Evolutionary conservation across 805 yeast species (phyloP).

Genomic region (Saccharomycopsis sp.): DNA sequence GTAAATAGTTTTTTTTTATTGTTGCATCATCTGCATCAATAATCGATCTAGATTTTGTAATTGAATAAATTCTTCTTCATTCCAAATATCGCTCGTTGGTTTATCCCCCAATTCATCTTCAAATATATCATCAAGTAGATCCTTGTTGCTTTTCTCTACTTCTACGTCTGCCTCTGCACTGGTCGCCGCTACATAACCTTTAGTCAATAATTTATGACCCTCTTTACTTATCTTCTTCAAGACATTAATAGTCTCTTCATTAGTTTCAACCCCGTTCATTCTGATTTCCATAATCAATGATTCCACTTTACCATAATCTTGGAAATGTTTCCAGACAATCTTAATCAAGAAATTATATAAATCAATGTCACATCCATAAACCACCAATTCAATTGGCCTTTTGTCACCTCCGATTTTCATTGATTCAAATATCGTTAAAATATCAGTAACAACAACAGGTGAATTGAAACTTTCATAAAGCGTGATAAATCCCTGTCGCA

Average conservation of each 20-base stretch:
- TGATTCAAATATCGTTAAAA: slow-evolving; percentile 4
- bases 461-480: slow-evolving; percentile 5
- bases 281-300: slow-evolving; percentile 9
- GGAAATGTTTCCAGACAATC: slow-evolving; percentile 11
- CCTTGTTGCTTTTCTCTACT: background rate
- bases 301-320: slow-evolving; percentile 12
- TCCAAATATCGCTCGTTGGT: slow-evolving; percentile 12
- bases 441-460: slow-evolving; percentile 4
- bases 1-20: background rate
- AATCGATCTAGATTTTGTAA: background rate
- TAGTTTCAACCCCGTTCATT: slow-evolving; percentile 10
- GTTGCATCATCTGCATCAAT: background rate
- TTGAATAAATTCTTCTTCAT: slow-evolving; percentile 7
- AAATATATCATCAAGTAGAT: background rate
- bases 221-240: slow-evolving; percentile 9
- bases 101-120: slow-evolving; percentile 1
- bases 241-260: slow-evolving; percentile 8
- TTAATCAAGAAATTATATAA: slow-evolving; percentile 17
- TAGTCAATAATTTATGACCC: background rate
- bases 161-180: no score
- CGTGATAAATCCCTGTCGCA: slow-evolving; percentile 1
- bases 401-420: slow-evolving; percentile 7
- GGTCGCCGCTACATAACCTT: background rate
- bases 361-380: slow-evolving; percentile 14
- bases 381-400: slow-evolving; percentile 2